Base-by-base conservation (phyloP, 2,329 filamentous ascomycete genomes). In the Exophiala mesophila region DNA sequence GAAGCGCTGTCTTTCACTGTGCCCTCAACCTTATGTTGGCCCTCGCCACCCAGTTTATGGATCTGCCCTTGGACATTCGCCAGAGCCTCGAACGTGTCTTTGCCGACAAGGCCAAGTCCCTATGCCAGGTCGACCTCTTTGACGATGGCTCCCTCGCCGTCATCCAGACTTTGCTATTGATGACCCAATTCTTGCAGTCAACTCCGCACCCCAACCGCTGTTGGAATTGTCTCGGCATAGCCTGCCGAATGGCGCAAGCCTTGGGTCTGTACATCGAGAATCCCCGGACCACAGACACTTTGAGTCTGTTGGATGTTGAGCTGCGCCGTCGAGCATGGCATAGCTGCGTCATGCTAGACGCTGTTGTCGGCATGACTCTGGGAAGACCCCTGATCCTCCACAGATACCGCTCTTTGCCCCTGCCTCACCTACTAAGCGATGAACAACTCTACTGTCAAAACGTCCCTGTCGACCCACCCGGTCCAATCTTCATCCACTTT, bases 1-100 rank as follows among this genome's bases (percentile, higher is more conserved):
- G 54, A 23, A 61, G 62, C 0, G 62, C 64, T 8, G 59, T 67
- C 5, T 71, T 71, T 34, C 61, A 68, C 40, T 64, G 57, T 23
- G 63, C 67, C 1, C 54, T 72, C 21, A 72, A 72, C 43, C 50
- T 56, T 8, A 63, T 71, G 2, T 69, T 73, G 23, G 64, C 67
- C 0, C 55, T 72, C 2, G 66, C 62, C 1, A 64, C 61, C 18
- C 59, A 65, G 29, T 69, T 67, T 41, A 60, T 64, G 1, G 59
- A 64, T 37, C 55, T 64, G 6, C 50, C 59, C 1, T 41, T 47
- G 0, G 36, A 49, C 21, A 60, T 63, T 37, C 54, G 56, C 1
- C 19, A 20, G 23, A 28, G 23, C 7, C n/a, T 40, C 10, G 36
- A 18, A 23, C 16, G 21, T 6, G 10, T 12, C 15, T 45, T 45